Evolutionary conservation across 2,329 filamentous ascomycete genomes (phyloP), one percentile per base, ranked within the genome.

Genomic region (Arthrobotrys pseudoclavata): DNA sequence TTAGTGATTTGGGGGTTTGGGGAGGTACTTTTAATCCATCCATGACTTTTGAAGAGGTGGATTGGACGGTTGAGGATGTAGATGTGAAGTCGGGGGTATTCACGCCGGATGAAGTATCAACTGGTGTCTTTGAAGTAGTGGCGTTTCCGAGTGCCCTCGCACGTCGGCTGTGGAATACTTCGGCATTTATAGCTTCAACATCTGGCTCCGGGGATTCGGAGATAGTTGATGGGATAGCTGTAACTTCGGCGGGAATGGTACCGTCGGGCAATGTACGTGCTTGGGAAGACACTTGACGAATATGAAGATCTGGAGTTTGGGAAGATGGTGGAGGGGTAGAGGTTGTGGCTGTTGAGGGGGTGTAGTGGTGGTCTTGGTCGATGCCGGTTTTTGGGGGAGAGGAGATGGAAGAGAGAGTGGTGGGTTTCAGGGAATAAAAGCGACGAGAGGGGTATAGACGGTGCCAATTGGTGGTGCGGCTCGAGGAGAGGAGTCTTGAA

Each of bases 151-250:
- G 85, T 82, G 53, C 84, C 83, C 45, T 84, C 84, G 22, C 83
- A 82, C 42, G 80, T 76, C 86, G 87, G 68, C 87, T 91, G 69
- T 88, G 87, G 81, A 91, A 91, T 0, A 91, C 83, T 79, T 89
- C 87, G 4, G 87, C 86, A 81, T 91, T 86, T 80, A 90, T 85
- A 55, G 87, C 89, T 66, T 89, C 87, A 3, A 20, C 79, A 61
- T 79, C 69, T 34, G 79, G 76, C 48, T 81, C 79, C 2, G 81
- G 81, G 45, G 82, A 81, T 6, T 81, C 81, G 37, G 20, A 42
- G 31, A 37, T 79, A 37, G 34, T 67, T n/a, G 42, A 81, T 29
- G 76, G 80, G 50, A 29, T 74, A n/a, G n/a, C n/a, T 31, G 45
- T 79, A 70, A 77, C 60, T 79, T 62, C 82, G 81, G 12, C 52